A percentile compares a stretch with the other conserved stretches of the same genome.
phyloP scores from a whole-genome alignment of 495 filamentous ascomycete genomes.

The Lepidopterella palustris region DNA sequence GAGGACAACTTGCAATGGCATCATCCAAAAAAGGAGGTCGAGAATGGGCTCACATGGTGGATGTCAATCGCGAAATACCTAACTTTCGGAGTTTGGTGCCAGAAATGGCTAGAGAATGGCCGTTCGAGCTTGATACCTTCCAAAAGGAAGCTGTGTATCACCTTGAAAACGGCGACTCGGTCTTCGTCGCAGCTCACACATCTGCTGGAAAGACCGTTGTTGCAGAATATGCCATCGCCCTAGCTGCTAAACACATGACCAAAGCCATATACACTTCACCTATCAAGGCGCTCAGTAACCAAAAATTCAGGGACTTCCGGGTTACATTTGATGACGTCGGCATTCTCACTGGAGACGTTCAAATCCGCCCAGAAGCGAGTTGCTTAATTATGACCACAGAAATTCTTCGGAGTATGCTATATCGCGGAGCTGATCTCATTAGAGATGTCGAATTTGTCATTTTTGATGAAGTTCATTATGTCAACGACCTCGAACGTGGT shows the following conservation, averaged over 20 bases:
- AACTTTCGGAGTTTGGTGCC: conserved; percentile 93
- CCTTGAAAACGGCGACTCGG: conserved; percentile 90
- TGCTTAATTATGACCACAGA: conserved; percentile 99
- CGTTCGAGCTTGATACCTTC: conserved; percentile 95
- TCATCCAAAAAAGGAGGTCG: conserved; percentile 63
- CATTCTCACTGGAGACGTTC: conserved; percentile 94
- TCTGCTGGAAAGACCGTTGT: conserved; percentile 98
- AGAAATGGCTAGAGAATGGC: conserved; percentile 92
- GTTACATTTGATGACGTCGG: conserved; percentile 88
- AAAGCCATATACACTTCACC: conserved; percentile 99
- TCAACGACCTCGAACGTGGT: conserved; percentile 93
- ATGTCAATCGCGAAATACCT: conserved; percentile 80
- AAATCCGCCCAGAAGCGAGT: conserved; percentile 96
- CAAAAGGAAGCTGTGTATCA: conserved; percentile 98
- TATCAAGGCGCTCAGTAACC: conserved; percentile 97
- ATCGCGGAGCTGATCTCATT: conserved; percentile 91
- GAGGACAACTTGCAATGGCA: conserved; percentile 63
- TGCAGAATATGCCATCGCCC: conserved; percentile 93
- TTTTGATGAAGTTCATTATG: conserved; percentile 98
- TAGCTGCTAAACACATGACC: conserved; percentile 96
- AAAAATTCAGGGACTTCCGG: conserved; percentile 95
- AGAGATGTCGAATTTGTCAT: conserved; percentile 98
- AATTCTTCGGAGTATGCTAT: conserved; percentile 96
- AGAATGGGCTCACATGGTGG: conserved; percentile 98
- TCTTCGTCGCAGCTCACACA: conserved; percentile 98